phyloP scores from a whole-genome alignment of 106 monocot species.

The Gastrodia elata region DNA sequence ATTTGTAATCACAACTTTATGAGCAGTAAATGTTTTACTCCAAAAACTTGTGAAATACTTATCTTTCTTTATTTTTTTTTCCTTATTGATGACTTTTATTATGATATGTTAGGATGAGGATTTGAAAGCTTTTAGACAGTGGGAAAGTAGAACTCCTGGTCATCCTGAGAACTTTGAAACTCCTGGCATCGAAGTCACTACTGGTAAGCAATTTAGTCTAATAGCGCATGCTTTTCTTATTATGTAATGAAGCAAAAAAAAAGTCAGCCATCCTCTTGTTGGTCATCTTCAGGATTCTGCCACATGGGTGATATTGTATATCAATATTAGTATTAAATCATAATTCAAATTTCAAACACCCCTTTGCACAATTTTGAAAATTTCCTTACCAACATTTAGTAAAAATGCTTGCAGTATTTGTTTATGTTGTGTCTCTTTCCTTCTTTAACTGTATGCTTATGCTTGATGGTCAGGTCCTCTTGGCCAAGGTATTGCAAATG shows the following conservation, averaged over 20 bases:
- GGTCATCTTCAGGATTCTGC: no score
- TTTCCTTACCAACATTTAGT: no score
- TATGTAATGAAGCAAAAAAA: no score
- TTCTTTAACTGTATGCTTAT: neutral
- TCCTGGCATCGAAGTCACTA: slow-evolving; percentile 89
- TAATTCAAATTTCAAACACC: no score
- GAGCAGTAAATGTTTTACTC: no score
- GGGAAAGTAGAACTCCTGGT: slow-evolving; percentile 89
- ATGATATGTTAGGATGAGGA: slow-evolving; percentile 57
- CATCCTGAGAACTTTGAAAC: slow-evolving; percentile 99
- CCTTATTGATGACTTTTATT: neutral
- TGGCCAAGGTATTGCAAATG: slow-evolving; percentile 70
- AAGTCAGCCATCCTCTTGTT: no score
- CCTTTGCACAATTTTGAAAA: no score
- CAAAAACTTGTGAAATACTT: neutral
- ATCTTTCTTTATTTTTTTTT: neutral
- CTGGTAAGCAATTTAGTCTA: slow-evolving; percentile 32
- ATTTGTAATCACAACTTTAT: no score
- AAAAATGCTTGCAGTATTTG: slow-evolving; percentile 8
- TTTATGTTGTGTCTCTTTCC: neutral
- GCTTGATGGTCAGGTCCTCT: slow-evolving; percentile 39
- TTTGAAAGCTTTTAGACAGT: slow-evolving; percentile 81
- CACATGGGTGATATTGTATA: no score
- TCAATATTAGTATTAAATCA: no score
- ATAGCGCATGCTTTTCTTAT: neutral